Evolutionary conservation across 2,329 filamentous ascomycete species (phyloP).

Genomic region (Hymenoscyphus occultus): DNA sequence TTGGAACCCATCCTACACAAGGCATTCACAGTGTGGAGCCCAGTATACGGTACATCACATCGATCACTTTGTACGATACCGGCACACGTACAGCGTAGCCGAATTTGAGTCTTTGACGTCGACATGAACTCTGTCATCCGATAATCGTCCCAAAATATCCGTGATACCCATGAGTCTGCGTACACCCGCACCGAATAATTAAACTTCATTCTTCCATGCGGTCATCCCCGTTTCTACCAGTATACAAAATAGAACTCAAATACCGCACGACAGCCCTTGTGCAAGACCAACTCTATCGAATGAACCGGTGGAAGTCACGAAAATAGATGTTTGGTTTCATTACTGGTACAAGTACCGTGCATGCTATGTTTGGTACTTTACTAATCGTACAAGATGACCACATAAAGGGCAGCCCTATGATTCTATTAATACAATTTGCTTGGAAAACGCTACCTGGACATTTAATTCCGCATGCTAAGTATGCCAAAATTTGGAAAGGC

Average conservation of each 20-base stretch:
- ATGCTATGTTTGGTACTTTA: not conserved
- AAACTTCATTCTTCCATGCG: not conserved
- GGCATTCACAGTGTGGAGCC: too few species aligned
- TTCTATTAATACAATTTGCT: not conserved
- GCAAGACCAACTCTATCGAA: not conserved
- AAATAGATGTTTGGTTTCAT: not conserved
- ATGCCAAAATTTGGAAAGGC: not conserved
- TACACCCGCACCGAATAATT: not conserved
- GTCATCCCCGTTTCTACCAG: not conserved
- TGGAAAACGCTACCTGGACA: not conserved
- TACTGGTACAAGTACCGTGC: too few species aligned
- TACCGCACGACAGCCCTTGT: not conserved
- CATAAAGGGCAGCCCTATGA: not conserved
- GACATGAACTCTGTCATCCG: constrained; percentile 9
- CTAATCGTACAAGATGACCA: not conserved
- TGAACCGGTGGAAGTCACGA: not conserved
- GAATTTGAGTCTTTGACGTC: not conserved
- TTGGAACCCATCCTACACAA: too few species aligned
- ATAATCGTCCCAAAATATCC: constrained; percentile 9
- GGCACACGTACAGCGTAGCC: too few species aligned
- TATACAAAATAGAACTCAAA: not conserved
- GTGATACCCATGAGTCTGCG: constrained; percentile 1
- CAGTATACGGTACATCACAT: too few species aligned
- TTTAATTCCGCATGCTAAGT: not conserved
- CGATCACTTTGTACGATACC: too few species aligned